Base-by-base conservation (phyloP, 1,284 basidiomycete species). In the Schizophyllum commune region DNA sequence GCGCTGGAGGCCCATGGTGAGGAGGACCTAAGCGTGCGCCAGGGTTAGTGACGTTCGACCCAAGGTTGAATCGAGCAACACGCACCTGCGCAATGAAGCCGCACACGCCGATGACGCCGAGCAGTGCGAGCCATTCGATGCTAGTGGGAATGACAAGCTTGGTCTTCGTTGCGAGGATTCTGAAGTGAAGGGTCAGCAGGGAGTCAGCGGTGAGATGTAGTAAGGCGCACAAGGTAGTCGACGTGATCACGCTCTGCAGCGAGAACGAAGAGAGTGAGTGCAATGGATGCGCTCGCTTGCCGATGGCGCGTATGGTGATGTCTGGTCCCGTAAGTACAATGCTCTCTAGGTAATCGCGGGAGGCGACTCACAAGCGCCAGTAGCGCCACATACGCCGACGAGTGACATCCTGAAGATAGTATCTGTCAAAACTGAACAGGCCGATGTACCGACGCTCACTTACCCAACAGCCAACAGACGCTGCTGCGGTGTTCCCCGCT, bases 251-350 rank as follows among this genome's bases (percentile, higher is more conserved):
- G 63, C 84, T 86, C 67, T 83, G 79, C 27, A 80, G 72, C 0
- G 89, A 84, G 68, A 91, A 92, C 61, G 82, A 86, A 2, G 80
- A 77, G 64, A 92, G 79, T n/a, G 82, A 80, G 69, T 94, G 91
- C 60, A 92, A 73, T 0, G 89, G 79, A 66, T 90, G 87, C 4
- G 89, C 89, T 0, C 85, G 80, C 63, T 81, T 85, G 1, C 91
- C 91, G 32, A 92, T 88, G 6, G 83, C 83, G 4, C 89, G 81
- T 47, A 93, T 83, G 0, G 83, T 75, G 1, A 71, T 73, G 59
- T 69, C 74, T 75, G 22, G 7, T 52, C 21, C 5, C 19, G 4
- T 32, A 21, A 32, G 21, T 52, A 21, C 22, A 2, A 13, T 39
- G 34, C 27, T 5, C n/a, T n/a, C n/a, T 6, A 11, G 55, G n/a